Base-by-base conservation (phyloP, 2,329 filamentous ascomycete species). In the Aureobasidium musti region DNA sequence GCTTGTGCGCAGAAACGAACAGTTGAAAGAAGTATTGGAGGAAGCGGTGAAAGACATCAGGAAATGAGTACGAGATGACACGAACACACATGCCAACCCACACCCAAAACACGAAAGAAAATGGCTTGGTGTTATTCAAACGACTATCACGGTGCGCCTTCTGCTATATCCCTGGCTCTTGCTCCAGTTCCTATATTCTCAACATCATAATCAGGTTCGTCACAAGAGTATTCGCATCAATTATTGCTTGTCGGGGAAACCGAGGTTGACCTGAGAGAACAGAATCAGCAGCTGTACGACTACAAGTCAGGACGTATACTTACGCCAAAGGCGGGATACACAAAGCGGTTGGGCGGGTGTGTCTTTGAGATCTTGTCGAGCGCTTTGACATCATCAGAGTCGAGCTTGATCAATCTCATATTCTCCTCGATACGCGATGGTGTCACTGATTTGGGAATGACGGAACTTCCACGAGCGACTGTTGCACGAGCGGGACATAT, bases 1-100 rank as follows among this genome's bases (percentile, higher is more conserved):
- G 8, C 85, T 99, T 35, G 89, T 91, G 30, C 83, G 95, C 68
- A 87, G 94, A 67, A 99, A 98, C 72, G 90, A 93, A 66, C 92
- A 92, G 21, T 79, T 99, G 23, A 87, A 93, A 71, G 83, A 83
- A 19, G 87, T 98, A 39, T 83, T 99, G 74, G 85, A 85, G 75
- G 82, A 86, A 37, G 52, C 39, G 7, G 10, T 54, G 26, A 41
- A 35, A 5, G 50, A 37, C 1, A 56, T 65, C 4, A 23, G 13
- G 26, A 47, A 56, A 14, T 30, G 47, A 47, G 6, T 19, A 37
- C 8, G 30, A 21, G 5, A 47, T 21, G 7, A 28, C 19, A 59
- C 5, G 33, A 45, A 45, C 37, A 23, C n/a, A 8, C 13, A 28
- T 11, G 26, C 13, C 23, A 17, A 30, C 2, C 1, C 14, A 7